Evolutionary conservation across 257 asterid species (phyloP).

Genomic region (Fraxinus excelsior): DNA sequence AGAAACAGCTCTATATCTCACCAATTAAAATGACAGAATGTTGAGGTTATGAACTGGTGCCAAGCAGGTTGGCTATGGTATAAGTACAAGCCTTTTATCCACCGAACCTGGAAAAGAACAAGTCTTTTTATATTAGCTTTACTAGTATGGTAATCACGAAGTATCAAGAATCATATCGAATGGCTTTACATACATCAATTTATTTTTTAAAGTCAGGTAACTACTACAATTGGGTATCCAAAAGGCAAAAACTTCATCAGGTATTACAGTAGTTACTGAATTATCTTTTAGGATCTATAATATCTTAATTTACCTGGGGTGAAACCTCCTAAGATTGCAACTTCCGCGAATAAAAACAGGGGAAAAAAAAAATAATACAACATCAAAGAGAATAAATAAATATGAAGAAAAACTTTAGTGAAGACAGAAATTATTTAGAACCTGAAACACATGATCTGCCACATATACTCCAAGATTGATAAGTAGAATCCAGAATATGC

Average conservation of each 20-base stretch:
- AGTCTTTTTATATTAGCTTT: conserved; percentile 9
- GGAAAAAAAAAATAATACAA: background rate
- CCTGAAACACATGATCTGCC: conserved; percentile 94
- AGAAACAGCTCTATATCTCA: conserved; percentile 30
- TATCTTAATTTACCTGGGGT: background rate
- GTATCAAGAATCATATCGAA: background rate
- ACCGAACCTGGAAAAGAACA: conserved; percentile 55
- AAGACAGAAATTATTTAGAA: conserved; percentile 13
- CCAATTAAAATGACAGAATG: conserved; percentile 91
- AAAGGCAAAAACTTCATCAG: background rate
- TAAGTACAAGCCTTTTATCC: conserved; percentile 70
- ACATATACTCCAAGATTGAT: conserved; percentile 72
- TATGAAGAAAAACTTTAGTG: background rate
- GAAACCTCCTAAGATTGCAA: background rate
- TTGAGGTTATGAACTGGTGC: conserved; percentile 93
- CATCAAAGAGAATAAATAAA: background rate
- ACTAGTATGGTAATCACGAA: background rate
- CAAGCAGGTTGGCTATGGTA: conserved; percentile 86
- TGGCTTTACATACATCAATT: too few species aligned
- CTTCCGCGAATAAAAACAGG: background rate
- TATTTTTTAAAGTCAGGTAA: conserved; percentile 3
- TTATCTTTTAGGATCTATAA: background rate
- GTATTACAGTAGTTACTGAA: background rate
- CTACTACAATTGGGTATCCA: background rate
- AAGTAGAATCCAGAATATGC: conserved; percentile 91